Conservation (phyloP, 2,329 filamentous ascomycete genomes). For the Curvularia hawaiiensis region DNA sequence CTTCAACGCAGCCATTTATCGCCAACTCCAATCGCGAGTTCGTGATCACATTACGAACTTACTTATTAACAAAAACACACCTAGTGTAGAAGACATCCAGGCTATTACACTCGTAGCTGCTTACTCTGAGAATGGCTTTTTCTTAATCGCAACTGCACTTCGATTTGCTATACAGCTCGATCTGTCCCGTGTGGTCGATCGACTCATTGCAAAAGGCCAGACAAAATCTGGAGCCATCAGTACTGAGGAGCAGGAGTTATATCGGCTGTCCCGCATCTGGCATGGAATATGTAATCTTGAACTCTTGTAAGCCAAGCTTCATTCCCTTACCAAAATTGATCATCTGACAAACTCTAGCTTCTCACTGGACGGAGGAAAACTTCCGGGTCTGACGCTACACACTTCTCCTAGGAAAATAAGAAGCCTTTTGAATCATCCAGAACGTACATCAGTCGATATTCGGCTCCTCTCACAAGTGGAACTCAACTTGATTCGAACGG, state of each 20-base stretch:
- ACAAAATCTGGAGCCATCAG: slow-evolving; percentile 2
- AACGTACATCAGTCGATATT: slow-evolving; percentile 56
- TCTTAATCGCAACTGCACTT: slow-evolving; percentile 57
- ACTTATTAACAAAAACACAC: slow-evolving; percentile 49
- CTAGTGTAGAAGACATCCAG: slow-evolving; percentile 57
- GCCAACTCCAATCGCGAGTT: slow-evolving; percentile 37
- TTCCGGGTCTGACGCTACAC: slow-evolving; percentile 46
- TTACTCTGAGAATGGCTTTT: slow-evolving; percentile 58
- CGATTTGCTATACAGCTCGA: slow-evolving; percentile 58
- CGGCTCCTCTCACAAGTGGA: slow-evolving; percentile 60
- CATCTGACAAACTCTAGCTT: slow-evolving; percentile 40
- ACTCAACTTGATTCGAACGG: slow-evolving; percentile 50
- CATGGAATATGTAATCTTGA: slow-evolving; percentile 60
- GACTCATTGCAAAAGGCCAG: slow-evolving; percentile 44
- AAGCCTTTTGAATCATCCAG: slow-evolving; percentile 51
- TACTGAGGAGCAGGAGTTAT: slow-evolving; percentile 42
- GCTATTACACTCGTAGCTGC: slow-evolving; percentile 59
- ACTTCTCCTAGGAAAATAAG: slow-evolving; percentile 52
- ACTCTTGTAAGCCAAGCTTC: slow-evolving; percentile 41
- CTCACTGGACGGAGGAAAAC: slow-evolving; percentile 53
- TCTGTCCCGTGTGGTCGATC: slow-evolving; percentile 48
- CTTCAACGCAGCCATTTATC: slow-evolving; percentile 47
- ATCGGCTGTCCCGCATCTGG: slow-evolving; percentile 53
- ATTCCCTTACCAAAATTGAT: too few species aligned
- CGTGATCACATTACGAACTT: slow-evolving; percentile 53